Evolutionary conservation across 306 rosid genomes (phyloP).

Genomic region (Gillenia trifoliata): DNA sequence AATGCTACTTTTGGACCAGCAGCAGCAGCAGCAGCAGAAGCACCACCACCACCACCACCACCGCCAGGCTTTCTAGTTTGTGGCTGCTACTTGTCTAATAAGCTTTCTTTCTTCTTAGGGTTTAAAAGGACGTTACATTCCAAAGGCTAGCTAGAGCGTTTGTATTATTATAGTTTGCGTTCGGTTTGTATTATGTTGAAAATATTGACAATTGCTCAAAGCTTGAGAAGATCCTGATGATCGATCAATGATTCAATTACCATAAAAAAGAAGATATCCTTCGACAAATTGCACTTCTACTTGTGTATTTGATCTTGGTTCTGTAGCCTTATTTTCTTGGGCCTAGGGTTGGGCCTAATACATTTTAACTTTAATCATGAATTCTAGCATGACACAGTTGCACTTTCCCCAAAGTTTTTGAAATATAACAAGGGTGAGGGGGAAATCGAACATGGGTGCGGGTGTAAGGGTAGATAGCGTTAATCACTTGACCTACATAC

Average conservation of each 20-base stretch:
- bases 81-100: background rate
- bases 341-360: background rate
- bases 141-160: background rate
- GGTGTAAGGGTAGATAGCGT: background rate
- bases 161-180: background rate
- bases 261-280: background rate
- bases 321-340: background rate
- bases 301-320: background rate
- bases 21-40: background rate
- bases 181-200: background rate
- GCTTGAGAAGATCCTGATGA: background rate
- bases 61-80: background rate
- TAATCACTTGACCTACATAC: background rate
- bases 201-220: background rate
- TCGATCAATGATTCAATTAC: background rate
- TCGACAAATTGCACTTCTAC: background rate
- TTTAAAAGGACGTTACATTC: background rate
- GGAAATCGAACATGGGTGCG: background rate
- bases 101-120: background rate
- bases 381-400: background rate
- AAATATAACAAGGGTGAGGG: background rate
- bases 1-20: background rate
- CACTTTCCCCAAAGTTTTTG: background rate
- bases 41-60: no score
- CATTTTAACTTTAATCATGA: background rate